Evolutionary conservation across 805 yeast species (phyloP), one percentile per base, ranked within the genome.

Genomic region (Dipodascopsis tothii): DNA sequence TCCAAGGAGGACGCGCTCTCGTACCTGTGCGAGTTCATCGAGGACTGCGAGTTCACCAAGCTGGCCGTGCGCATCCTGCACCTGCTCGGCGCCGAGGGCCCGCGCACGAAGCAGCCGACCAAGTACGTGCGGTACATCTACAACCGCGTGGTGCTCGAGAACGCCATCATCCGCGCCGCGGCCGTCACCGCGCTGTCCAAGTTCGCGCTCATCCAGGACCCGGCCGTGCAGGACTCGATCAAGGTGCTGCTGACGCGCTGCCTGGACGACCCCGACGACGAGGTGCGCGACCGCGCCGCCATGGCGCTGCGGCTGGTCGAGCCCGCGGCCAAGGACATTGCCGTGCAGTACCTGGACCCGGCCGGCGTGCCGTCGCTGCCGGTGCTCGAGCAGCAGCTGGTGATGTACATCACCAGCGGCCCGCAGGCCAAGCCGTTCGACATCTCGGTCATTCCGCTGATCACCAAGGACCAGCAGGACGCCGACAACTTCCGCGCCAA

Each of bases 281-380:
- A 90, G 67, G 98, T 92, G 27, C 85, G 98, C 71, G 98, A 90
- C 63, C 80, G 98, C 63, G 96, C 98, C 6, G 83, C 94, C 2
- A 70, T 90, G 55, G 81, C 95, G 1, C 72, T 90, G 59, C 74
- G 77, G 52, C 76, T 87, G 49, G 73, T 84, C 50, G 60, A 67
- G 5, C 60, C 61, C 25, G 66, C 67, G 21, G 53, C 63, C 33
- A 61, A 63, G 40, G 63, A 64, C 18, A 54, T 61, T 18, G 64
- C 67, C 9, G 59, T 61, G 41, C 57, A 68, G 40, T 77, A 81
- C 54, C 73, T 88, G 50, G 73, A 79, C 43, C 83, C 88, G 43
- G 75, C 77, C 40, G 71, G 77, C 48, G 75, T 74, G 48, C 86
- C 77, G 63, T 86, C 88, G 54, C 70, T 92, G 57, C 75, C 79